Base-by-base conservation (phyloP, 2,329 filamentous ascomycete genomes). In the Plectosphaerella sp. region DNA sequence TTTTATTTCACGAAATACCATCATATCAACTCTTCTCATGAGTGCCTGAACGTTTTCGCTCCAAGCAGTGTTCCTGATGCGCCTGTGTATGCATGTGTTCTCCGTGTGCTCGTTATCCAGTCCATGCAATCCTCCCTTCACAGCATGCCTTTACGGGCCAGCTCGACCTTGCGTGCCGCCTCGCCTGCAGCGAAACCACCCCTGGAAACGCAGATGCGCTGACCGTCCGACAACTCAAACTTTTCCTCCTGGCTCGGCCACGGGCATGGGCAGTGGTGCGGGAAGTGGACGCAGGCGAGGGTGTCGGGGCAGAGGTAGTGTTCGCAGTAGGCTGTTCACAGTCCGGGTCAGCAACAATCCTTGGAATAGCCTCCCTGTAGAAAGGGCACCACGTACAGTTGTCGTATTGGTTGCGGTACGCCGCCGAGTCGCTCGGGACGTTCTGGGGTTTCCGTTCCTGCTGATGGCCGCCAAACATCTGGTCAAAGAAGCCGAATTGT, bases 401-500 rank as follows among this genome's bases (percentile, higher is more conserved):
- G 33, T 86, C 81, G 66, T 89, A 91, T 54, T 82, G 81, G 55
- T 81, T 73, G 62, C 84, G 86, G 69, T 97, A 97, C 76, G 89
- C 87, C 22, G 76, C 74, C 14, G 89, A 88, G 71, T 97, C 93
- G 64, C 89, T 95, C 2, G 89, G 82, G 25, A 88, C 89, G 67
- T 97, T 94, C 63, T 90, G 87, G 24, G 83, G 82, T 59, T 86
- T 78, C 52, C 83, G 80, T 45, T 74, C 68, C 47, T 80, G 71
- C 58, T 83, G 79, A 52, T 82, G 76, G 59, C 82, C 82, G 61
- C 84, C 80, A 69, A 99, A 97, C 90, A 97, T 96, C 63, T 97
- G 91, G 68, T 97, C 92, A 73, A 97, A 99, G 81, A 99, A 96
- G 66, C 90, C 88, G 70, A 97, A 97, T 72, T 97, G 93, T 11